These are phyloP conservation scores for Gossypium herbaceum DNA, from an alignment of 345 rosid genomes.

Conservation along the genomic window DNA sequence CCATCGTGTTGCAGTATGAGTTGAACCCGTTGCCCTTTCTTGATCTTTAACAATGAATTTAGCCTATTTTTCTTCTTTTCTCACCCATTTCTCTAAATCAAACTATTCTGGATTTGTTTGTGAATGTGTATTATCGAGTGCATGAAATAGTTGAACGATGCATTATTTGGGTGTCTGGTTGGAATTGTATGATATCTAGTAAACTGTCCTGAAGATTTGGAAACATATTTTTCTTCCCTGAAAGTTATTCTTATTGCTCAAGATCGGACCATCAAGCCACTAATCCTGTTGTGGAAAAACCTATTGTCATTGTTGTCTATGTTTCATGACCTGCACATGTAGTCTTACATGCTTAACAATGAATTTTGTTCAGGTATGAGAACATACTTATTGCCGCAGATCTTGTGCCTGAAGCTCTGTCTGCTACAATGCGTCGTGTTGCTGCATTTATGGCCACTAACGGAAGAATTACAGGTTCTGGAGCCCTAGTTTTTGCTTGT, in stretches of 20 bases:
- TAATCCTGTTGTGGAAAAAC: background rate
- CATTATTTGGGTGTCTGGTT: slow-evolving; percentile 1
- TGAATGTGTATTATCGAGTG: background rate
- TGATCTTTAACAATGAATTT: background rate
- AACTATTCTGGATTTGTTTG: background rate
- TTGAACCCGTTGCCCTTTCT: background rate
- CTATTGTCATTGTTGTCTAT: background rate
- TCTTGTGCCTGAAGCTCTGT: slow-evolving; percentile 85
- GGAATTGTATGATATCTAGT: background rate
- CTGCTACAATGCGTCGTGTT: slow-evolving; percentile 59
- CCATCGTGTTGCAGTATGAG: background rate
- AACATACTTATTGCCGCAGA: slow-evolving; percentile 68
- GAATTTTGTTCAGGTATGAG: slow-evolving; percentile 65
- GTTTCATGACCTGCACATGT: background rate
- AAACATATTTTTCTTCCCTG: background rate
- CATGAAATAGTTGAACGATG: background rate
- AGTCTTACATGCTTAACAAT: slow-evolving; percentile 16
- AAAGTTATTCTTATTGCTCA: background rate
- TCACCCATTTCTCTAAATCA: background rate
- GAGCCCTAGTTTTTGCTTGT: slow-evolving; percentile 69
- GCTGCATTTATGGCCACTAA: slow-evolving; percentile 54
- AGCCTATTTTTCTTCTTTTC: background rate
- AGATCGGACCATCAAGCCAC: background rate
- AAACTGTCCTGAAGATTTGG: background rate
- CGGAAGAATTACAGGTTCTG: slow-evolving; percentile 67